Evolutionary conservation across 805 yeast genomes (phyloP).

Genomic region (Wickerhamomyces pijperi): DNA sequence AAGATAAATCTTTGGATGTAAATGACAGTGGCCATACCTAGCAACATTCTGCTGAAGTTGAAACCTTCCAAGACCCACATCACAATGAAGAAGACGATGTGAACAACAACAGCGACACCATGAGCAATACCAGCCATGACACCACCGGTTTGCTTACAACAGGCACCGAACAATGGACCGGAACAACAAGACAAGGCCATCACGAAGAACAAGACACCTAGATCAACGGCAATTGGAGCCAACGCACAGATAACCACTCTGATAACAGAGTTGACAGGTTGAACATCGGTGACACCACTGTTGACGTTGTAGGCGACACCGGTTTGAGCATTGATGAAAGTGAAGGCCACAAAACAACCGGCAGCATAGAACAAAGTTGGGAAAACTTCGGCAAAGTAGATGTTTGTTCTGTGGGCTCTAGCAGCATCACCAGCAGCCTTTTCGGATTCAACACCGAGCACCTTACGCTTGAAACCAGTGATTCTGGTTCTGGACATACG

Average conservation of each 20-base stretch:
- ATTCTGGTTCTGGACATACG: slow-evolving; percentile 76
- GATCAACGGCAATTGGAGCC: slow-evolving; percentile 84
- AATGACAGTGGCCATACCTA: slow-evolving; percentile 77
- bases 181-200: slow-evolving; percentile 89
- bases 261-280: slow-evolving; percentile 53
- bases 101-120: slow-evolving; percentile 84
- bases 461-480: slow-evolving; percentile 72
- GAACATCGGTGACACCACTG: slow-evolving; percentile 56
- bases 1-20: slow-evolving; percentile 82
- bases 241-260: slow-evolving; percentile 73
- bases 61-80: slow-evolving; percentile 97
- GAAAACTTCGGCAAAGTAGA: slow-evolving; percentile 58
- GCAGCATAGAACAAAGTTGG: slow-evolving; percentile 69
- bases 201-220: slow-evolving; percentile 73
- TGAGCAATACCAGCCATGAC: slow-evolving; percentile 93
- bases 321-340: slow-evolving; percentile 43
- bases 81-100: slow-evolving; percentile 79
- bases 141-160: slow-evolving; percentile 95
- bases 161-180: slow-evolving; percentile 88
- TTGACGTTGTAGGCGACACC: slow-evolving; percentile 34
- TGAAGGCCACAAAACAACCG: slow-evolving; percentile 69
- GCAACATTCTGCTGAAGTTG: slow-evolving; percentile 73
- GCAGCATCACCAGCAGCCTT: slow-evolving; percentile 75
- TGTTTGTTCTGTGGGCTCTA: slow-evolving; percentile 72
- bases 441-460: slow-evolving; percentile 69